phyloP scores from a whole-genome alignment of 1,284 basidiomycete genomes.

The Baeospora myosura region DNA sequence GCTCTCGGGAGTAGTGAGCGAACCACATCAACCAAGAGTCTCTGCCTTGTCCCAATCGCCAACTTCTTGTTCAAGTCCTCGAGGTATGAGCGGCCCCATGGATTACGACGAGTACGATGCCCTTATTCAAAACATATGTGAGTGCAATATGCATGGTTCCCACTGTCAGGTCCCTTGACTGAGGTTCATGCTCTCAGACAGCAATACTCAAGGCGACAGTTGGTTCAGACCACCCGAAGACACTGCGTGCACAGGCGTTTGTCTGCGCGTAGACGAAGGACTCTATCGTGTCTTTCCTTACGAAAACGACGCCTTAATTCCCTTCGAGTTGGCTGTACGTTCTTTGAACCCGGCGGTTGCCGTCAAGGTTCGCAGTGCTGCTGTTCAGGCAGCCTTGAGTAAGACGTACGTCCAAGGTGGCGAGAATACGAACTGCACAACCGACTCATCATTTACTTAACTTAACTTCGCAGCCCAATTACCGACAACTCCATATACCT shows the following conservation, averaged over 20 bases:
- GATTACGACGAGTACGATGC: constrained; percentile 72
- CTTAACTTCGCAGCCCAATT: constrained; percentile 1
- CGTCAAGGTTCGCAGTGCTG: constrained; percentile 71
- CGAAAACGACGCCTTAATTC: constrained; percentile 58
- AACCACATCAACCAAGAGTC: too few species aligned
- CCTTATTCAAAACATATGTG: constrained; percentile 62
- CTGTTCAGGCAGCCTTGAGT: constrained; percentile 71
- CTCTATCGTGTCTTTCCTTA: constrained; percentile 70
- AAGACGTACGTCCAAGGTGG: constrained; percentile 58
- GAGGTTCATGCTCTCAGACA: constrained; percentile 13
- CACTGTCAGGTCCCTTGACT: background rate
- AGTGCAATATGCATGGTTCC: constrained; percentile 27
- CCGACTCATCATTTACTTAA: constrained; percentile 6
- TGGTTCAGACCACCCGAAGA: constrained; percentile 37
- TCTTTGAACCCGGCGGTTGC: constrained; percentile 76
- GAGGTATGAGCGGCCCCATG: too few species aligned
- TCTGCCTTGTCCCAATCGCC: too few species aligned
- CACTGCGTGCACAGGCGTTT: constrained; percentile 47
- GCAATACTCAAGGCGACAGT: constrained; percentile 52
- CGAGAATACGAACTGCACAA: too few species aligned
- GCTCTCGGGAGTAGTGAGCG: too few species aligned
- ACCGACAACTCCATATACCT: constrained; percentile 45
- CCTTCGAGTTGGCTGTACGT: constrained; percentile 66
- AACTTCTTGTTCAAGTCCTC: too few species aligned
- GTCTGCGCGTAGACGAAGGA: constrained; percentile 54